phyloP scores from a whole-genome alignment of 768 basidiomycete genomes.

The Plicaturopsis crispa region DNA sequence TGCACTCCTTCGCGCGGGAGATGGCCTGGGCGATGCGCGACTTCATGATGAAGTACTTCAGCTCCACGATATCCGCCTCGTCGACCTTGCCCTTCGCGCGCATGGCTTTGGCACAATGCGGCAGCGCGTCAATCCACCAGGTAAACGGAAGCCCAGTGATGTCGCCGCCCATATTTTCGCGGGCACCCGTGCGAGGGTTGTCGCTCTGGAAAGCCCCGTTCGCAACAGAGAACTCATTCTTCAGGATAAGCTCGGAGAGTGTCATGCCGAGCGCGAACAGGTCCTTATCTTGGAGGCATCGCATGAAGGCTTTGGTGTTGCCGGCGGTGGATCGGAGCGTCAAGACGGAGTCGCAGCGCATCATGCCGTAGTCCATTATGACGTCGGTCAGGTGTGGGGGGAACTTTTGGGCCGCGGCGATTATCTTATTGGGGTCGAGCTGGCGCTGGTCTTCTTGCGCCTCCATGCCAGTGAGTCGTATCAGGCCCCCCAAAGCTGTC shows the following conservation, averaged over 20 bases:
- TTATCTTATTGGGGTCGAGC: slow-evolving; percentile 43
- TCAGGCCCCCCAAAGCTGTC: slow-evolving; percentile 43
- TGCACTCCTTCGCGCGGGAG: slow-evolving; percentile 33
- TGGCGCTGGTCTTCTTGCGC: slow-evolving; percentile 35
- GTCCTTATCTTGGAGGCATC: slow-evolving; percentile 36
- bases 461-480: slow-evolving; percentile 38
- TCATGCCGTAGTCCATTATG: slow-evolving; percentile 39
- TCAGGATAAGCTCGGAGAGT: slow-evolving; percentile 40
- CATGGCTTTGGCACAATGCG: slow-evolving; percentile 50
- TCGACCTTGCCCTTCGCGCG: slow-evolving; percentile 30
- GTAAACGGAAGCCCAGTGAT: slow-evolving; percentile 54
- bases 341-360: slow-evolving; percentile 38
- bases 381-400: slow-evolving; percentile 38
- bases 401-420: slow-evolving; percentile 31
- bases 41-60: slow-evolving; percentile 49
- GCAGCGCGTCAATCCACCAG: slow-evolving; percentile 51
- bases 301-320: slow-evolving; percentile 48
- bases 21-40: slow-evolving; percentile 41
- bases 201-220: slow-evolving; percentile 48
- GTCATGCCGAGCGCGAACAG: slow-evolving; percentile 43
- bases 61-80: slow-evolving; percentile 60
- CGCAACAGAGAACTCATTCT: slow-evolving; percentile 53
- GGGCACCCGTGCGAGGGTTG: slow-evolving; percentile 32
- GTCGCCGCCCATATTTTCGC: slow-evolving; percentile 32
- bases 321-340: slow-evolving; percentile 32